Percentiles rank a stretch among this genome's conserved stretches.
phyloP scores from a whole-genome alignment of 306 rosid genomes.

The Lotus japonicus region DNA sequence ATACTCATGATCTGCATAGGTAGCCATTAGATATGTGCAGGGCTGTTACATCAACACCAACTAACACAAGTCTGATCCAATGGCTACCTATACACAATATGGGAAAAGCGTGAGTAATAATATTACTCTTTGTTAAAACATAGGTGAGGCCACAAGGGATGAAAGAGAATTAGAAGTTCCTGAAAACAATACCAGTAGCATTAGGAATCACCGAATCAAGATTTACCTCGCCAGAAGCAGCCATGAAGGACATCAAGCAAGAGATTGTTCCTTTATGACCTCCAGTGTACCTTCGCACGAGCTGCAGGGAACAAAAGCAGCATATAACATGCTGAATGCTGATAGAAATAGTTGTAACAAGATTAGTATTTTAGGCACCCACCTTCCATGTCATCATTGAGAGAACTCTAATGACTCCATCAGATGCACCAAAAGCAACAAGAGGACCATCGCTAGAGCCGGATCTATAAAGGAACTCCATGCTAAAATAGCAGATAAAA shows the following conservation, averaged over 20 bases:
- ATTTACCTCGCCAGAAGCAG: conserved; percentile 96
- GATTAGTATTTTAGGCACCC: conserved; percentile 27
- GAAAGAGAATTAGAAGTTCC: not conserved
- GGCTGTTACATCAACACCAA: not conserved
- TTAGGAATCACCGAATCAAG: conserved; percentile 12
- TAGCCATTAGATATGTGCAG: conserved; percentile 1
- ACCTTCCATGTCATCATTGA: conserved; percentile 99
- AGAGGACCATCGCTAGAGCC: conserved; percentile 85
- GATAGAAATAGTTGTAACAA: not conserved
- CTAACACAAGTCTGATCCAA: conserved; percentile 2
- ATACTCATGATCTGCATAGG: not conserved
- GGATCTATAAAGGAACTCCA: conserved; percentile 95
- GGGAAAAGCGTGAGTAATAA: not conserved
- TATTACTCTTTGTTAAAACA: conserved; percentile 7
- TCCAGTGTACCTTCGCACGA: conserved; percentile 86
- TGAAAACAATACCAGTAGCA: conserved; percentile 10
- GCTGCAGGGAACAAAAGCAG: conserved; percentile 54
- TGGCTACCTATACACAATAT: not conserved
- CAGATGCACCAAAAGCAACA: conserved; percentile 98
- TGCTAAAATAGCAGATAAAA: conserved; percentile 50
- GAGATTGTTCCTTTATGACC: conserved; percentile 97
- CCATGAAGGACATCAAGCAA: conserved; percentile 90
- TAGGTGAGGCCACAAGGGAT: not conserved
- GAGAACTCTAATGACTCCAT: conserved; percentile 95
- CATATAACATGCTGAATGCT: conserved; percentile 14